phyloP scores from a whole-genome alignment of 179 eudicot genomes.

The Dionaea muscipula region DNA sequence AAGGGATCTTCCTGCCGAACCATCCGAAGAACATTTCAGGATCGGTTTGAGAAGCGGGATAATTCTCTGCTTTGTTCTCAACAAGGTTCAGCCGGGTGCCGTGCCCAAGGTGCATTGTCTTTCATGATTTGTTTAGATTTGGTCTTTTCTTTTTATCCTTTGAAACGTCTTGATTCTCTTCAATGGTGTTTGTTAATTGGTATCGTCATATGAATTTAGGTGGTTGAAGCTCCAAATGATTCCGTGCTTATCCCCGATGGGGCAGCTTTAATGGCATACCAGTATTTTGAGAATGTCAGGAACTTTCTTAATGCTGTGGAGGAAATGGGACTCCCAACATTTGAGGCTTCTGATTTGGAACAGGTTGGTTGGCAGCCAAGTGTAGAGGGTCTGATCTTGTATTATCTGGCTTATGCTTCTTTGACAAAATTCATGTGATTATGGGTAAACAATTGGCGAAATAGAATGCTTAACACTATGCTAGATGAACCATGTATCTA shows the following conservation, averaged over 20 bases:
- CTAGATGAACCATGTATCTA: too few relatives aligned
- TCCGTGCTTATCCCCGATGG: constrained; percentile 72
- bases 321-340: constrained; percentile 78
- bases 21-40: constrained; percentile 91
- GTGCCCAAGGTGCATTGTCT: constrained; percentile 54
- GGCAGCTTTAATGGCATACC: constrained; percentile 70
- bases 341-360: constrained; percentile 94
- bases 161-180: not conserved
- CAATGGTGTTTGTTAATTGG: not conserved
- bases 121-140: not conserved
- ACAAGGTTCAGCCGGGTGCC: constrained; percentile 77
- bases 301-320: constrained; percentile 68
- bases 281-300: constrained; percentile 84
- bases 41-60: constrained; percentile 83
- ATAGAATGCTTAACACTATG: too few relatives aligned
- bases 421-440: not conserved
- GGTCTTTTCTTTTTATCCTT: not conserved
- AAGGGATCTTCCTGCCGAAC: constrained; percentile 91
- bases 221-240: constrained; percentile 80
- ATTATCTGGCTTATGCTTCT: not conserved
- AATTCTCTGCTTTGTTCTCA: constrained; percentile 73
- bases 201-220: constrained; percentile 24
- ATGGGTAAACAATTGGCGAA: not conserved
- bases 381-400: not conserved
- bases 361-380: constrained; percentile 33